These are phyloP conservation scores for Leccinum subtestaceum DNA, from an alignment of 768 basidiomycete species.

Conservation along the genomic window DNA sequence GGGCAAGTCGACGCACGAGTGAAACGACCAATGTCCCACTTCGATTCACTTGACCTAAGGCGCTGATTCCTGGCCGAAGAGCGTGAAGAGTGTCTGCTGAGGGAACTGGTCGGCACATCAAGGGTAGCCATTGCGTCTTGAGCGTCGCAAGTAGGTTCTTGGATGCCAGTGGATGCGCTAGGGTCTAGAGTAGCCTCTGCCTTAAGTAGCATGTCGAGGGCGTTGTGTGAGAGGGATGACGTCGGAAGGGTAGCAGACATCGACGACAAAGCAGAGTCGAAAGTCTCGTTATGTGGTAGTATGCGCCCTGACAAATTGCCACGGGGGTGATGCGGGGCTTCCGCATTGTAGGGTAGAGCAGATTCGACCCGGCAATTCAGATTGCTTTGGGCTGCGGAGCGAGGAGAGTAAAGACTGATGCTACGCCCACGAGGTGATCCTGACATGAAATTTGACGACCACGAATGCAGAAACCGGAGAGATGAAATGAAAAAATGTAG, in stretches of 20 bases:
- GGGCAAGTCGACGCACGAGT: constrained; percentile 29
- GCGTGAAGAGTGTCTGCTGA: constrained; percentile 31
- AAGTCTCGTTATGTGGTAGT: constrained; percentile 23
- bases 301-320: constrained; percentile 23
- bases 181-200: constrained; percentile 22
- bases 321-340: constrained; percentile 29
- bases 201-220: constrained; percentile 35
- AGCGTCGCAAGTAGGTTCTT: constrained; percentile 18
- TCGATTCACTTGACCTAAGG: constrained; percentile 23
- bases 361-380: constrained; percentile 18
- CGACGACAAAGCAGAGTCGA: constrained; percentile 22
- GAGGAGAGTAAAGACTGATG: constrained; percentile 33
- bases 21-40: constrained; percentile 30
- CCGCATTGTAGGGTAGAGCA: constrained; percentile 32
- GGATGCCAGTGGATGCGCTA: constrained; percentile 8
- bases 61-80: constrained; percentile 29
- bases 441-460: constrained; percentile 21
- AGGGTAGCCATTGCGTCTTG: constrained; percentile 24
- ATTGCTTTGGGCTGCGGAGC: constrained; percentile 24
- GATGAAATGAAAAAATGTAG: constrained; percentile 20
- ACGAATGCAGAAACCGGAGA: constrained; percentile 18
- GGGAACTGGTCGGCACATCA: constrained; percentile 22
- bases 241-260: constrained; percentile 27
- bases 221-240: constrained; percentile 32
- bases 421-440: constrained; percentile 33